Evolutionary conservation across 2,329 filamentous ascomycete species (phyloP).

Genomic region (Pezicula neosporulosa): DNA sequence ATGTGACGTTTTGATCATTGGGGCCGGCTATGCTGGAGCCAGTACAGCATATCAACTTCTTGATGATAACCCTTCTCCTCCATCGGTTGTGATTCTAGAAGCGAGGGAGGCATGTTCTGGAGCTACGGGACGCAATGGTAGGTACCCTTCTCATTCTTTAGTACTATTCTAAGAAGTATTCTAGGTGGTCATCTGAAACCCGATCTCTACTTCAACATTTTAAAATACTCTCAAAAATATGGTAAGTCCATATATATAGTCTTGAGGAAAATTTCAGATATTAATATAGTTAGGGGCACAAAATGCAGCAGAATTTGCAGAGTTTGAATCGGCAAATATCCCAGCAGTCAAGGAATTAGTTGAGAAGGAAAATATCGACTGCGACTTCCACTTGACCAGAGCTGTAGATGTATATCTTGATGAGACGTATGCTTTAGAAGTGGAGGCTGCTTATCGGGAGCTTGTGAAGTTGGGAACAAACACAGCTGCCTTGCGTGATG

Average conservation of each 20-base stretch:
- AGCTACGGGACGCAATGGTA: constrained; percentile 40
- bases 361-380: constrained; percentile 37
- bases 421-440: constrained; percentile 46
- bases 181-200: constrained; percentile 40
- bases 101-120: constrained; percentile 33
- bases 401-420: constrained; percentile 34
- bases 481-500: constrained; percentile 42
- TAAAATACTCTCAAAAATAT: constrained; percentile 26
- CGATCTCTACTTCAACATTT: constrained; percentile 32
- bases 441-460: constrained; percentile 58
- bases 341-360: constrained; percentile 32
- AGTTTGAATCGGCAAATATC: constrained; percentile 37
- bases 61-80: constrained; percentile 17
- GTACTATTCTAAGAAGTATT: not conserved
- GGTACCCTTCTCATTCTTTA: not conserved
- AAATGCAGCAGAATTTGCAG: constrained; percentile 32
- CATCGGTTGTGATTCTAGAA: constrained; percentile 34
- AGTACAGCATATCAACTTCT: constrained; percentile 22
- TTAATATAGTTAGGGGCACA: constrained; percentile 12
- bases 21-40: constrained; percentile 18
- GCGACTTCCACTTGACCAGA: constrained; percentile 35
- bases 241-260: constrained; percentile 13
- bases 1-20: constrained; percentile 21
- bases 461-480: constrained; percentile 42
- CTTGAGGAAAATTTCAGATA: too few species aligned